A percentile compares a stretch with the other conserved stretches of the same genome.
Conservation (phyloP, 2,329 filamentous ascomycete species). For the Botrytis pseudocinerea region DNA sequence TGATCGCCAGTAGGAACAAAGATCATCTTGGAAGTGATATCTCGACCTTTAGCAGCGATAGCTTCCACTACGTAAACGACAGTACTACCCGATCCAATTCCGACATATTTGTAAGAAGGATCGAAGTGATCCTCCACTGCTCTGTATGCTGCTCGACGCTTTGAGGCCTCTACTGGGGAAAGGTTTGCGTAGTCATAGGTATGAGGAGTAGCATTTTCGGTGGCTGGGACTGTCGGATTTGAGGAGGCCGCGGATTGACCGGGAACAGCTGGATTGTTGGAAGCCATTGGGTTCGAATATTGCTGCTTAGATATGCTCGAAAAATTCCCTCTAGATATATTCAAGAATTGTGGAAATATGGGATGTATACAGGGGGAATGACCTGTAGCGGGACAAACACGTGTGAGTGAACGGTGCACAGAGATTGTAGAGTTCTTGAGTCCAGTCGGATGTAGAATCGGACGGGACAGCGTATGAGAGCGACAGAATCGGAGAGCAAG, state of each 20-base stretch:
- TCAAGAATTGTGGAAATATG: neutral
- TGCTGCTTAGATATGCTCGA: neutral
- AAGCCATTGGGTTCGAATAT: slow-evolving; percentile 12
- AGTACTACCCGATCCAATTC: slow-evolving; percentile 79
- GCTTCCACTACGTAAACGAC: slow-evolving; percentile 85
- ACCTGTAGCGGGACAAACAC: neutral
- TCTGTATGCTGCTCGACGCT: slow-evolving; percentile 71
- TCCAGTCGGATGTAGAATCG: neutral
- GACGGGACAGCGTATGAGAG: neutral
- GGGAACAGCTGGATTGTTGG: slow-evolving; percentile 19
- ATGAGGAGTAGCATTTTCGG: slow-evolving; percentile 29
- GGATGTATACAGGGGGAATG: neutral
- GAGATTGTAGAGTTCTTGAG: neutral
- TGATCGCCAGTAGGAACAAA: slow-evolving; percentile 86
- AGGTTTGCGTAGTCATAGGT: slow-evolving; percentile 26
- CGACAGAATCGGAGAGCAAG: slow-evolving; percentile 5
- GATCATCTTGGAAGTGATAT: slow-evolving; percentile 63
- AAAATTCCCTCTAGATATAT: neutral
- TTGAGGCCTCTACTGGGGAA: slow-evolving; percentile 66
- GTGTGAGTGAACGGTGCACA: neutral
- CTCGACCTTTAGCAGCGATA: slow-evolving; percentile 62
- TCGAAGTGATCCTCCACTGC: slow-evolving; percentile 74
- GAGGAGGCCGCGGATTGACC: slow-evolving; percentile 29
- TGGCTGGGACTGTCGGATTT: slow-evolving; percentile 22
- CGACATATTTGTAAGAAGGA: slow-evolving; percentile 62